Base-by-base conservation (phyloP, 441 rosid genomes). In the Erysimum cheiri region DNA sequence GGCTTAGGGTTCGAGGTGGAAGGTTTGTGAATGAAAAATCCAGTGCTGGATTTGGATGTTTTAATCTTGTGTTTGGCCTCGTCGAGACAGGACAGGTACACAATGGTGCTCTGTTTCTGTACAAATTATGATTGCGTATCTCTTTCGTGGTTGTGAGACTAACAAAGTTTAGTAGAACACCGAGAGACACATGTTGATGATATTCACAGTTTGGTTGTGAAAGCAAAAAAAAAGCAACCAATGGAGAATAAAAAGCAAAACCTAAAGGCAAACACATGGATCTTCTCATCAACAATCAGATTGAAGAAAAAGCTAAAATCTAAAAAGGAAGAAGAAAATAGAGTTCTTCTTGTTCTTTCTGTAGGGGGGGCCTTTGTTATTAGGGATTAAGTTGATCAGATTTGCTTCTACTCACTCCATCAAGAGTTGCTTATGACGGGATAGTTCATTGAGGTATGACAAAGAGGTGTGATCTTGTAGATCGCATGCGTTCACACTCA, bases 391-490 rank as follows among this genome's bases (percentile, higher is more conserved):
- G 28, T 69, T 59, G 37, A 19, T 61, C 26, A 13, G 26, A 37
- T 17, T 40, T 40, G 40, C 46, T 33, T 65, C 55, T 52, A 67
- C 62, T 84, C 48, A 88, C 74, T 87, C 94, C 85, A 91, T 65
- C 28, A 83, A 80, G 56, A 91, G 90, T 60, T 85, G 80, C 81
- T 77, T 83, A 54, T 88, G 91, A 6, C 95, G 92, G 52, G 67
- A 76, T 13, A 88, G 87, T 36, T 87, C 91, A 15, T 85, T 65
- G 60, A 85, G 86, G 55, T 88, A 88, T 43, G 72, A 71, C 33
- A 85, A 67, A 31, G 90, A 81, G 0, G 87, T 84, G 53, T 91
- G 82, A 67, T 88, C 91, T 41, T 91, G 88, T 56, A 85, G 33
- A 43, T 88, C 90, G 24, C 81, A 76, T 1, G 79, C 81, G 40